Evolutionary conservation across 139 green algal species (phyloP).

Genomic region (Closterium sp.): DNA sequence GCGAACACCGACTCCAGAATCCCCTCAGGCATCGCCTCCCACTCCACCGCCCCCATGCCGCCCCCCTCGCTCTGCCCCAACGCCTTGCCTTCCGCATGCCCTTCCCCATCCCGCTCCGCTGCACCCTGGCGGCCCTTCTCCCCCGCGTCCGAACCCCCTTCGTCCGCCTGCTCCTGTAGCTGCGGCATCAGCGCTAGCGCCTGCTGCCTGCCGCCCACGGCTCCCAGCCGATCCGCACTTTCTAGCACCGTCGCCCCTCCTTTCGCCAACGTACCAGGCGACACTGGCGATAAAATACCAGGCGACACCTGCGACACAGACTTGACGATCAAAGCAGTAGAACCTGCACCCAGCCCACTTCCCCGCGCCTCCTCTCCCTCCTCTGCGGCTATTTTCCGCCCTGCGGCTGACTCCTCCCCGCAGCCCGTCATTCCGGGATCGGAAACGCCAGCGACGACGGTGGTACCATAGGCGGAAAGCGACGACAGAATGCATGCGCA

Average conservation of each 20-base stretch:
- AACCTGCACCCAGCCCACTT: background rate
- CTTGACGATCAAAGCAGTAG: background rate
- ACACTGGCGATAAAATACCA: background rate
- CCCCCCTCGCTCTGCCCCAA: background rate
- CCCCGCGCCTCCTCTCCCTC: background rate
- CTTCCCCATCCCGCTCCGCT: background rate
- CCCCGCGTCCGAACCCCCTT: background rate
- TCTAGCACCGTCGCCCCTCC: background rate
- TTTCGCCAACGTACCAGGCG: background rate
- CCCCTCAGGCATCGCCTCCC: background rate
- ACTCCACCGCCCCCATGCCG: background rate
- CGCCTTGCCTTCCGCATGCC: background rate
- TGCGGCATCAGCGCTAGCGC: background rate
- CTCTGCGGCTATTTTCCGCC: background rate
- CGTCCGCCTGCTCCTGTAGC: background rate
- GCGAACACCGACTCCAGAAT: background rate
- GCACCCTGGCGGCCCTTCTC: background rate
- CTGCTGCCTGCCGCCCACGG: background rate
- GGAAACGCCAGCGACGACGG: background rate
- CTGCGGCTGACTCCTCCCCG: background rate
- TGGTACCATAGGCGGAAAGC: background rate
- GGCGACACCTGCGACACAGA: background rate
- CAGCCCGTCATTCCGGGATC: background rate
- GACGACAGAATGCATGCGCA: background rate
- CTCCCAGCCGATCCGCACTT: background rate